These are phyloP conservation scores for Aspergillus alliaceus DNA, from an alignment of 2,329 filamentous ascomycete species.

Conservation along the genomic window DNA sequence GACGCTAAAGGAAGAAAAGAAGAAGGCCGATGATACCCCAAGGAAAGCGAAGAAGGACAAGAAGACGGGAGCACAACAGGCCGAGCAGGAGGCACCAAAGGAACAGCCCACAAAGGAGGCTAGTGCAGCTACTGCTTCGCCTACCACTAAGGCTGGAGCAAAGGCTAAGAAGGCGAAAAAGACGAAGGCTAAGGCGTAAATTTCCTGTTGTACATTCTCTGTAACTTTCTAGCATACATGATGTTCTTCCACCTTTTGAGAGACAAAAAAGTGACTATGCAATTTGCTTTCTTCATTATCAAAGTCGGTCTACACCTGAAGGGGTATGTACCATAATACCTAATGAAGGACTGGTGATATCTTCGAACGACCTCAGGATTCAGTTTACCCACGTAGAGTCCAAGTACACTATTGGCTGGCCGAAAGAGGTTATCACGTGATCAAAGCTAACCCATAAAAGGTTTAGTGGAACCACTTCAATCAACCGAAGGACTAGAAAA, in stretches of 20 bases:
- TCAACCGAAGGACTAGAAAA: slow-evolving; percentile 14
- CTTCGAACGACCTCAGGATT: not conserved
- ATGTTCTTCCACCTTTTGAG: not conserved
- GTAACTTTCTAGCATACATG: slow-evolving; percentile 12
- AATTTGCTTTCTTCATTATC: not conserved
- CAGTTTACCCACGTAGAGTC: too few relatives aligned
- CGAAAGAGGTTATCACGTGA: slow-evolving; percentile 1
- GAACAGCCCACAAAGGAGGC: slow-evolving; percentile 10
- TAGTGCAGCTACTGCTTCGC: slow-evolving; percentile 17
- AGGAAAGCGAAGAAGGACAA: slow-evolving; percentile 29
- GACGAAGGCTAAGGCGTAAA: slow-evolving; percentile 31
- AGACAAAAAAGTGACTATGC: not conserved
- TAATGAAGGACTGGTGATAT: not conserved
- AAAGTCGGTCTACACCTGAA: not conserved
- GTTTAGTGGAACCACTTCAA: slow-evolving; percentile 25
- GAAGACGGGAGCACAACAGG: slow-evolving; percentile 13
- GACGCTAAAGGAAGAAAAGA: slow-evolving; percentile 2
- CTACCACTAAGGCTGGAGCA: slow-evolving; percentile 28
- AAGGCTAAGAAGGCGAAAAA: slow-evolving; percentile 35
- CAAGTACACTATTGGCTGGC: not conserved
- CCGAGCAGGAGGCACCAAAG: slow-evolving; percentile 14
- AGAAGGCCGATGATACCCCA: slow-evolving; percentile 16
- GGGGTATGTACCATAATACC: not conserved
- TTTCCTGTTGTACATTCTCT: not conserved
- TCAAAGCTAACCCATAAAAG: not conserved